Conservation (phyloP, 176 grass and related monocot genomes). For the Ananas comosus region DNA sequence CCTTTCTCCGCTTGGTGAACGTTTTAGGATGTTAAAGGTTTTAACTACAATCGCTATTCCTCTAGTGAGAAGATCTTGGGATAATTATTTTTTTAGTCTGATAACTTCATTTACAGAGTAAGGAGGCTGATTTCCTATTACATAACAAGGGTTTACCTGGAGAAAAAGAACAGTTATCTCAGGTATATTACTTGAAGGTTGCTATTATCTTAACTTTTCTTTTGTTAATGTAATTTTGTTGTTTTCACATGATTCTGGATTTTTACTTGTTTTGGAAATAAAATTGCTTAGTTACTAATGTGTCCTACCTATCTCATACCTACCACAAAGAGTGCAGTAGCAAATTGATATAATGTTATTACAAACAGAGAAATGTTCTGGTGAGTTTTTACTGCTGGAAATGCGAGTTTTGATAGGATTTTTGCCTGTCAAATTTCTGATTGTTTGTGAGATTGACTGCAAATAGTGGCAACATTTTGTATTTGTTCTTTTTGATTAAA, state of each 20-base stretch:
- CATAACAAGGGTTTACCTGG: constrained; percentile 56
- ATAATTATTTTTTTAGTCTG: not conserved
- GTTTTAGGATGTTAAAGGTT: constrained; percentile 78
- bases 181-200: constrained; percentile 36
- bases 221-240: not conserved
- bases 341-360: no score
- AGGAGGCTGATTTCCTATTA: constrained; percentile 68
- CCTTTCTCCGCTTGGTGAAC: constrained; percentile 73
- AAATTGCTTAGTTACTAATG: no score
- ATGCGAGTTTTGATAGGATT: not conserved
- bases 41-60: not conserved
- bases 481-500: constrained; percentile 9
- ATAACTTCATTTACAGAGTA: constrained; percentile 37
- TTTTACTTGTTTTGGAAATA: not conserved
- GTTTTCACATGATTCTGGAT: not conserved
- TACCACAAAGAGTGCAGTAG: no score
- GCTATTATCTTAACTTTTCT: not conserved
- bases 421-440: no score
- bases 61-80: not conserved
- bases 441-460: no score
- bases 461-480: not conserved
- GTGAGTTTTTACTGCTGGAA: not conserved
- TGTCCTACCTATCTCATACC: no score
- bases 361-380: no score
- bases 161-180: constrained; percentile 76